Percentiles rank a stretch among this genome's conserved stretches.
These are phyloP conservation scores for Erodium trifolium DNA, from an alignment of 441 rosid genomes.

Conservation along the genomic window DNA sequence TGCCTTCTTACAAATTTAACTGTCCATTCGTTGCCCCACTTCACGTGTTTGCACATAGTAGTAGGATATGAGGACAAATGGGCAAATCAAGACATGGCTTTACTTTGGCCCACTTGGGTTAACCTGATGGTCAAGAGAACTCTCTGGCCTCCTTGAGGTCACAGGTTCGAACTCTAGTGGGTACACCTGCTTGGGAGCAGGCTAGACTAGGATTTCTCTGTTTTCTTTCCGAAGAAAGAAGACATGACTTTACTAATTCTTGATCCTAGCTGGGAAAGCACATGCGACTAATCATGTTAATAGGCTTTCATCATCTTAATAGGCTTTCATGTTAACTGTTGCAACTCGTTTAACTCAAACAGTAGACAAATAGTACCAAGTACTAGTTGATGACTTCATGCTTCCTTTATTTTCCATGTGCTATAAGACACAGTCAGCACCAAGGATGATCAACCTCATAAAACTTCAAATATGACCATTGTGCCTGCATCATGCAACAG, in stretches of 20 bases:
- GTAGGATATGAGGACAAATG: not conserved
- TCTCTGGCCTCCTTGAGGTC: no score
- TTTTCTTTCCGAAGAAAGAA: no score
- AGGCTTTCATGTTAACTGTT: no score
- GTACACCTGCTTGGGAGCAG: no score
- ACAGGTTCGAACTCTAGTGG: no score
- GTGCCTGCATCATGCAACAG: not conserved
- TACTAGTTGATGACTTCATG: not conserved
- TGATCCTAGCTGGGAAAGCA: not conserved
- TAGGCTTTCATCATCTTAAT: not conserved
- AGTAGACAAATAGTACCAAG: not conserved
- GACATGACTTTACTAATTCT: not conserved
- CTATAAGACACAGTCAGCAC: not conserved
- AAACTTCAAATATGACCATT: not conserved
- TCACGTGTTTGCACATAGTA: not conserved
- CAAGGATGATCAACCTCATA: not conserved
- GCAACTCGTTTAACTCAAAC: not conserved
- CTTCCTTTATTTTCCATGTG: not conserved
- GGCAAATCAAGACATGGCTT: not conserved
- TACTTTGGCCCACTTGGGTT: not conserved
- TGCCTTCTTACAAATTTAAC: not conserved
- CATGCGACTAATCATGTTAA: not conserved
- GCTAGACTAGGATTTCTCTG: no score
- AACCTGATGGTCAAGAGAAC: no score
- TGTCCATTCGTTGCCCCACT: not conserved